phyloP scores from a whole-genome alignment of 805 yeast genomes.

The Starmera dryadoides region DNA sequence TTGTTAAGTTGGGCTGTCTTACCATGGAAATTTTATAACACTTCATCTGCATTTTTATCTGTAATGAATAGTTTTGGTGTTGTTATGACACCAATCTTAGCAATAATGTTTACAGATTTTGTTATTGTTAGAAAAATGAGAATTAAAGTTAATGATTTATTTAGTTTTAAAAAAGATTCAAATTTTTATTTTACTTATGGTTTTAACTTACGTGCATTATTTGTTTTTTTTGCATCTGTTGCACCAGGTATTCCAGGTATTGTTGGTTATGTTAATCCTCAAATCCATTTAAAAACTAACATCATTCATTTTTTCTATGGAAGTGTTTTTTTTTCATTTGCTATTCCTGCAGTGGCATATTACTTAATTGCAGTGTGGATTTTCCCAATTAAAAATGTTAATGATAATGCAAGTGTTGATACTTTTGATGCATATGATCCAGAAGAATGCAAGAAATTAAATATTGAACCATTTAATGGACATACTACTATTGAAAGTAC shows the following conservation, averaged over 20 bases:
- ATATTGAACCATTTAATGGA: background rate
- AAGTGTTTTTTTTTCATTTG: background rate
- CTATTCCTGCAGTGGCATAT: too few relatives aligned
- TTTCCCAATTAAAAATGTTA: background rate
- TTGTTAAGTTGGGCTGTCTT: slow-evolving; percentile 26
- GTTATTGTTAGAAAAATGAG: slow-evolving; percentile 24
- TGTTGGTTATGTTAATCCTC: background rate
- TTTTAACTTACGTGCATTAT: slow-evolving; percentile 26
- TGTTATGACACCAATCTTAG: slow-evolving; percentile 32
- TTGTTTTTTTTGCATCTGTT: slow-evolving; percentile 23
- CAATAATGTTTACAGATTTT: slow-evolving; percentile 30
- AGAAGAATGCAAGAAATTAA: background rate
- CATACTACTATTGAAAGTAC: too few relatives aligned
- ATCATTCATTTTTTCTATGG: background rate
- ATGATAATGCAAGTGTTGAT: background rate
- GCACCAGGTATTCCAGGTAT: slow-evolving; percentile 31
- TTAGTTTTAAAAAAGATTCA: slow-evolving; percentile 19
- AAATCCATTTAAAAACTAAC: background rate
- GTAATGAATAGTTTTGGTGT: slow-evolving; percentile 30
- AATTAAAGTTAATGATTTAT: slow-evolving; percentile 29
- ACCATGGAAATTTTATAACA: slow-evolving; percentile 34
- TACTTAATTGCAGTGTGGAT: background rate
- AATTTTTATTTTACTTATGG: slow-evolving; percentile 30
- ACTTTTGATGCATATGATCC: background rate
- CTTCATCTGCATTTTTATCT: slow-evolving; percentile 27